phyloP scores from a whole-genome alignment of 495 filamentous ascomycete species.

The Daldinia loculata region DNA sequence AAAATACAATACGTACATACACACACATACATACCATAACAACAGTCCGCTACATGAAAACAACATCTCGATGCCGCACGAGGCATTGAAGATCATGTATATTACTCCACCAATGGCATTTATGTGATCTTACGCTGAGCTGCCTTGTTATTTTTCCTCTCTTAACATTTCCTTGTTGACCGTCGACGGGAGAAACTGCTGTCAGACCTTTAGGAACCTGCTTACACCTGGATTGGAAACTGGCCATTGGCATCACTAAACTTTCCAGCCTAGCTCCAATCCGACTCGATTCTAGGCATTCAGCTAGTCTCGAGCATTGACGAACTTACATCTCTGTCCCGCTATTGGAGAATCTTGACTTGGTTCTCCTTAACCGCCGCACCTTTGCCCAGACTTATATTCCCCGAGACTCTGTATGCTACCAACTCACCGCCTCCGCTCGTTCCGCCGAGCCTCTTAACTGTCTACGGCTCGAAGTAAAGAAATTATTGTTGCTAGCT shows the following conservation, averaged over 20 bases:
- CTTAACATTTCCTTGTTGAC: neutral
- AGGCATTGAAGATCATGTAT: constrained; percentile 43
- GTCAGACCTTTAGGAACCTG: constrained; percentile 28
- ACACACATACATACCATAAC: neutral
- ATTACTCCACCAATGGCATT: constrained; percentile 40
- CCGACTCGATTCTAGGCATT: constrained; percentile 13
- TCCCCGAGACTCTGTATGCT: constrained; percentile 4
- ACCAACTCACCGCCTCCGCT: constrained; percentile 30
- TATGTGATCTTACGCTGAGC: constrained; percentile 29
- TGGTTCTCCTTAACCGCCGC: constrained; percentile 14
- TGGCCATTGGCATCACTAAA: constrained; percentile 21
- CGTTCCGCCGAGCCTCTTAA: constrained; percentile 11
- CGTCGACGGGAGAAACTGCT: constrained; percentile 28
- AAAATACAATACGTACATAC: neutral
- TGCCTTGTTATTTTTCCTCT: neutral
- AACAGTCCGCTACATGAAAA: constrained; percentile 13
- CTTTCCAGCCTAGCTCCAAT: constrained; percentile 5
- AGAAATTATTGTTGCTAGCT: constrained; percentile 6
- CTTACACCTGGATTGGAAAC: constrained; percentile 32
- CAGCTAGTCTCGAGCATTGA: neutral
- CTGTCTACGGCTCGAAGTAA: constrained; percentile 3
- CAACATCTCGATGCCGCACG: constrained; percentile 37
- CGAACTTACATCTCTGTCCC: neutral
- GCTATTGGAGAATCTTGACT: constrained; percentile 11
- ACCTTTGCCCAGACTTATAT: constrained; percentile 21